phyloP scores from a whole-genome alignment of 768 basidiomycete genomes.

The Hericium rajendrae region DNA sequence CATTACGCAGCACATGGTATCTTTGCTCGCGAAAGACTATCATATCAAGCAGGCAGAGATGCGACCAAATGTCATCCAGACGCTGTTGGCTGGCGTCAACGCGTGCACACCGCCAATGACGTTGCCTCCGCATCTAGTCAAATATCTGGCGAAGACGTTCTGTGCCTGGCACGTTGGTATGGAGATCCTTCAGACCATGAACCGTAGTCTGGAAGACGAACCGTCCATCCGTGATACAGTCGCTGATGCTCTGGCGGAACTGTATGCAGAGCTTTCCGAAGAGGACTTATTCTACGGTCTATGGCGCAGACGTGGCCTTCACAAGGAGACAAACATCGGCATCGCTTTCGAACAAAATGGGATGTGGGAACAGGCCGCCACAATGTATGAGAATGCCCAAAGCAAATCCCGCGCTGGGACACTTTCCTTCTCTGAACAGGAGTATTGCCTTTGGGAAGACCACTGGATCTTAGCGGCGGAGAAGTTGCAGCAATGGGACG shows the following conservation, averaged over 20 bases:
- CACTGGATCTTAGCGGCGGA: slow-evolving; percentile 96
- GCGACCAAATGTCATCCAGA: slow-evolving; percentile 88
- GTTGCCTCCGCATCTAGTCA: slow-evolving; percentile 89
- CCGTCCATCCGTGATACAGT: slow-evolving; percentile 70
- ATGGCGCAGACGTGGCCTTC: slow-evolving; percentile 86
- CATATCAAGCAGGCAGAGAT: slow-evolving; percentile 82
- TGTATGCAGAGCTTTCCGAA: slow-evolving; percentile 92
- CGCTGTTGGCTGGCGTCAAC: slow-evolving; percentile 75
- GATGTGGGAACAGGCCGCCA: slow-evolving; percentile 90
- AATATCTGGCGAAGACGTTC: slow-evolving; percentile 93
- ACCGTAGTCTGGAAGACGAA: slow-evolving; percentile 74
- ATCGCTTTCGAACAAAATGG: slow-evolving; percentile 92
- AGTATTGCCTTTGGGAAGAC: slow-evolving; percentile 98
- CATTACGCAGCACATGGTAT: slow-evolving; percentile 82
- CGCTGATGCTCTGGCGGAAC: slow-evolving; percentile 84
- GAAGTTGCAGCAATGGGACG: slow-evolving; percentile 98
- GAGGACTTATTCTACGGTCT: slow-evolving; percentile 97
- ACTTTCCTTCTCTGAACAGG: slow-evolving; percentile 86
- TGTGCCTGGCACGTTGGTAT: slow-evolving; percentile 90
- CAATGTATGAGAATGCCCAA: slow-evolving; percentile 85
- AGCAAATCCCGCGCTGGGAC: slow-evolving; percentile 70
- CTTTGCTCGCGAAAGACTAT: slow-evolving; percentile 86
- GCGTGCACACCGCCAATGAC: slow-evolving; percentile 82
- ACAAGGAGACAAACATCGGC: slow-evolving; percentile 80
- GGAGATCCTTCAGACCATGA: slow-evolving; percentile 77